A percentile compares a stretch with the other conserved stretches of the same genome.
Conservation (phyloP, 495 filamentous ascomycete genomes). For the Neurospora cerealis region DNA sequence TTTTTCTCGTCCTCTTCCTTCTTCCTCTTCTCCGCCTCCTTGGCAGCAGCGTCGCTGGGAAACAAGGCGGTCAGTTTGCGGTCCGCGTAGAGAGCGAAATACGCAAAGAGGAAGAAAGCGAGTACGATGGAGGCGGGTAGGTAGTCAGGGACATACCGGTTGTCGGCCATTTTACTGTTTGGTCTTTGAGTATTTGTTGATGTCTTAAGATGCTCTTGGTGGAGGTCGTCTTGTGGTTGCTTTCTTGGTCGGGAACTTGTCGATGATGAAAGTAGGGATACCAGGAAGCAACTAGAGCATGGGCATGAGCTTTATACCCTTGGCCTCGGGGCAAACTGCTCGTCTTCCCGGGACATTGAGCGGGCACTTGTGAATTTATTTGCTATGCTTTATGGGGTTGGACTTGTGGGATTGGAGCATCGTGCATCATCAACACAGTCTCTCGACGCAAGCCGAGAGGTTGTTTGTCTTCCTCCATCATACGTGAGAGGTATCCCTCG, state of each 20-base stretch:
- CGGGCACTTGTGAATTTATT: neutral
- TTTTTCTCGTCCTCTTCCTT: neutral
- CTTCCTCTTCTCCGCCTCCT: neutral
- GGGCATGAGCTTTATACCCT: neutral
- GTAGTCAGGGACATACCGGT: neutral
- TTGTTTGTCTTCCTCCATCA: neutral
- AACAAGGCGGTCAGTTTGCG: neutral
- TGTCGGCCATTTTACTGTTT: neutral
- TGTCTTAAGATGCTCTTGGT: neutral
- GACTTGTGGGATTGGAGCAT: fast-evolving
- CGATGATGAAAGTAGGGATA: neutral
- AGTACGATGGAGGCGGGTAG: fast-evolving
- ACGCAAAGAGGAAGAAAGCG: neutral
- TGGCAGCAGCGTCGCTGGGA: neutral
- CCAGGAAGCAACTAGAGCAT: neutral
- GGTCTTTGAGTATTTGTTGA: neutral
- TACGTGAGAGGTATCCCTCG: neutral
- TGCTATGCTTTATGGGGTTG: neutral
- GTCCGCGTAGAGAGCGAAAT: neutral
- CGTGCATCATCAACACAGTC: neutral
- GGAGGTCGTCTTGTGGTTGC: neutral
- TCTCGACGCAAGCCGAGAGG: neutral
- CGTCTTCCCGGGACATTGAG: too few species aligned
- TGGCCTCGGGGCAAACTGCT: neutral
- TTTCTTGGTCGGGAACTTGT: fast-evolving